Percentiles rank a stretch among this genome's conserved stretches.
Evolutionary conservation across 1,284 basidiomycete genomes (phyloP).

Genomic region (Vanrija sp.): DNA sequence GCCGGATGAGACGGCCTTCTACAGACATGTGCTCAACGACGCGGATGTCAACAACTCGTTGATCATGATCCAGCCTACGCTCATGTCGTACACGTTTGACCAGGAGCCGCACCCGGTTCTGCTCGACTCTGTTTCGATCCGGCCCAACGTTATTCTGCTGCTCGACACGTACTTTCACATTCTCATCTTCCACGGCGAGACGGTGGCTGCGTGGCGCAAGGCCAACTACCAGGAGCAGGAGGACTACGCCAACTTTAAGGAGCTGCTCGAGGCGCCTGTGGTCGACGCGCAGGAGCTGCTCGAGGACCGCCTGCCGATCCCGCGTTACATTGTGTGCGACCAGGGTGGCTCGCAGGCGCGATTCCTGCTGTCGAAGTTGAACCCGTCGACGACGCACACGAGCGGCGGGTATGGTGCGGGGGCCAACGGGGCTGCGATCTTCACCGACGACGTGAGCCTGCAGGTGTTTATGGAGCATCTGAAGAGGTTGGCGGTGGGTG

Average conservation of each 20-base stretch:
- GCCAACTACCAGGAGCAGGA: constrained; percentile 99
- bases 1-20: constrained; percentile 98
- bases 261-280: constrained; percentile 79
- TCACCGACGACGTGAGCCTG: constrained; percentile 97
- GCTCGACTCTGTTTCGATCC: constrained; percentile 95
- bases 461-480: constrained; percentile 96
- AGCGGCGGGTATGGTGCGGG: constrained; percentile 72
- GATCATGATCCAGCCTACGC: constrained; percentile 99
- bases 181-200: constrained; percentile 98
- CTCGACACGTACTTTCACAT: constrained; percentile 99
- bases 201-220: constrained; percentile 96
- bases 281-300: constrained; percentile 78
- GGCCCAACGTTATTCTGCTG: constrained; percentile 93
- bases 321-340: constrained; percentile 96
- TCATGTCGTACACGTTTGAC: constrained; percentile 98
- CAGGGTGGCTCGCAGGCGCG: constrained; percentile 96
- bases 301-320: constrained; percentile 92
- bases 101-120: constrained; percentile 84
- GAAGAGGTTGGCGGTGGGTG: constrained; percentile 63
- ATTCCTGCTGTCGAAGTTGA: constrained; percentile 93
- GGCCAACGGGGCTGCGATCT: constrained; percentile 82
- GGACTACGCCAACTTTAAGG: constrained; percentile 97
- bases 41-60: constrained; percentile 99
- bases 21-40: constrained; percentile 94
- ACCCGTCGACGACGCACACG: constrained; percentile 98